Evolutionary conservation across 805 yeast genomes (phyloP), one percentile per base, ranked within the genome.

Genomic region (Dipodascus geniculatus): DNA sequence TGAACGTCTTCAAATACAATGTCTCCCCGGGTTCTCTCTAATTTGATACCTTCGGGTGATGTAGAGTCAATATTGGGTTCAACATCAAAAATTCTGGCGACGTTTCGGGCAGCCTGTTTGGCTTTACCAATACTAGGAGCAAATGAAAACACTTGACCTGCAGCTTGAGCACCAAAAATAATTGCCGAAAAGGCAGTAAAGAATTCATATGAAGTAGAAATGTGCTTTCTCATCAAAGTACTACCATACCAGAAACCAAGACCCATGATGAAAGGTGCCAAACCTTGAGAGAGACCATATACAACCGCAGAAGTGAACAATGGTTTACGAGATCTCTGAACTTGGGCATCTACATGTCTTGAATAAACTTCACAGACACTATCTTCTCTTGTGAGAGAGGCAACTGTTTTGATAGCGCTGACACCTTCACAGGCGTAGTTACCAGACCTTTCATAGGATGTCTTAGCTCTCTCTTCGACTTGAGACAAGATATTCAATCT

Each of bases 1-100:
- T 68, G 65, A 3, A 90, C 81, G 57, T 81, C 68, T 8, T 68
- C 53, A 59, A 89, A 79, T 28, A 63, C 68, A 16, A 89, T 74
- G 17, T 71, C 68, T 20, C 90, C 90, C 16, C 61, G 52, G 44
- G 73, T 70, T 28, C 58, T 72, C 19, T 60, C 62, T 6, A 70
- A 61, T 2, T 55, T 54, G 6, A 56, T 54, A 1, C 74, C 74
- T 6, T 59, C 62, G 3, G 47, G 42, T 16, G 60, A 52, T 63
- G 63, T 61, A 11, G 64, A 57, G 52, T 72, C 75, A 50, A 66
- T 66, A 22, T 53, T 49, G 3, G 76, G 75, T 23, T 48, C 48
- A n/a, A 63, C 61, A 9, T 62, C 65, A 42, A 71, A 56, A 51
- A 73, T 48, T 22, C 65, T 58, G 53, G 62, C 58, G 23, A 72